phyloP scores from a whole-genome alignment of 768 basidiomycete genomes.

The Lepiota brunneoincarnata region DNA sequence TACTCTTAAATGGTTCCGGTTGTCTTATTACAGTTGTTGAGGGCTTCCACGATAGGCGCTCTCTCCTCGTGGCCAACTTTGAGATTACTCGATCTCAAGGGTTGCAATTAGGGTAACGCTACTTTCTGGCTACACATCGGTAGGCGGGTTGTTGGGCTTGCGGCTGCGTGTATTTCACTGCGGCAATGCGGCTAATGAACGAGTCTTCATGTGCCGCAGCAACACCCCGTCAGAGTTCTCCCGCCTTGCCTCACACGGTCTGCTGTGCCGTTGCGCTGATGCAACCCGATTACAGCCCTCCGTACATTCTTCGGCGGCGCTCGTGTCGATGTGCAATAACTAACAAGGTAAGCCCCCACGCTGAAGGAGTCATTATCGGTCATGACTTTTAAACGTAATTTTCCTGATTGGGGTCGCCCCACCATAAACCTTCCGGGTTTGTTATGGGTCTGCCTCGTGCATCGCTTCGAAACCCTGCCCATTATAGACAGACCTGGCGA shows the following conservation, averaged over 20 bases:
- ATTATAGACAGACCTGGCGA: slow-evolving; percentile 7
- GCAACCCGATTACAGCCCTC: not conserved
- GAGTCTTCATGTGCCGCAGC: slow-evolving; percentile 1
- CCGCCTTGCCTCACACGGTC: slow-evolving; percentile 6
- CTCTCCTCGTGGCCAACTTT: too few relatives aligned
- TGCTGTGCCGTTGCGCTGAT: not conserved
- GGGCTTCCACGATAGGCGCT: too few relatives aligned
- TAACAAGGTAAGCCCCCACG: not conserved
- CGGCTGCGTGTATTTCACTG: not conserved
- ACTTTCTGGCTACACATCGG: too few relatives aligned
- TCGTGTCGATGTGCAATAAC: not conserved
- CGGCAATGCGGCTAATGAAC: not conserved
- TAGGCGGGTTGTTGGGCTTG: too few relatives aligned
- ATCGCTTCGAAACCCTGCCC: slow-evolving; percentile 6
- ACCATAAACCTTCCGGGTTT: slow-evolving; percentile 2
- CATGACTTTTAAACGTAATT: slow-evolving; percentile 6
- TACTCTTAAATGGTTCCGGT: too few relatives aligned
- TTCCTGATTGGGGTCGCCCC: slow-evolving; percentile 1
- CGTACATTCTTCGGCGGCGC: not conserved
- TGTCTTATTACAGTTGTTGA: too few relatives aligned
- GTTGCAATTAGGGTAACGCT: too few relatives aligned
- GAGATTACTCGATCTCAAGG: too few relatives aligned
- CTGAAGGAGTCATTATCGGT: slow-evolving; percentile 8
- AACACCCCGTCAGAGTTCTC: slow-evolving; percentile 7
- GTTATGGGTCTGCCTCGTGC: slow-evolving; percentile 10